phyloP scores from a whole-genome alignment of 73 alveolate species.

The Tetrahymena elliotti region DNA sequence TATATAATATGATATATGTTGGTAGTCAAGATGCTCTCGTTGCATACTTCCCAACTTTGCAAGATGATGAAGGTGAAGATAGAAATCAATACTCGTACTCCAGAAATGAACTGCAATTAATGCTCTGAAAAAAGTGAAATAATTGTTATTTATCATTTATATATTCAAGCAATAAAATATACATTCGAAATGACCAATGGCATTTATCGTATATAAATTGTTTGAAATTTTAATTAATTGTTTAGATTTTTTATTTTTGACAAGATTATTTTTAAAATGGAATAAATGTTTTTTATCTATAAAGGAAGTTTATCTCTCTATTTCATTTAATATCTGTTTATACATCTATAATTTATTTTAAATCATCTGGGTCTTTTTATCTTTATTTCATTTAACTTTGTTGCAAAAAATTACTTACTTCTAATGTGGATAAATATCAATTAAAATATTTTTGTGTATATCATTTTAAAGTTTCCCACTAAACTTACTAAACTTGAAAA shows the following conservation, averaged over 20 bases:
- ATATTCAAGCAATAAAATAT: background rate
- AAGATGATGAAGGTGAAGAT: constrained; percentile 40
- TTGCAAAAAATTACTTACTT: too few relatives aligned
- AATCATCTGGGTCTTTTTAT: too few relatives aligned
- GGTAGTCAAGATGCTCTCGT: constrained; percentile 96
- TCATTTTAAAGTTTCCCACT: too few relatives aligned
- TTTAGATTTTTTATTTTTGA: background rate
- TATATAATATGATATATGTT: constrained; percentile 94
- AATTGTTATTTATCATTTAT: background rate
- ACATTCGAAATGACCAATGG: background rate
- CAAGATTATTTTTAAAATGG: too few relatives aligned
- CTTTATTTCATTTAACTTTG: too few relatives aligned
- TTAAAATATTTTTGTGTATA: too few relatives aligned
- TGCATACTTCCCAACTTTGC: constrained; percentile 78
- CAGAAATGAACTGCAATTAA: constrained; percentile 15
- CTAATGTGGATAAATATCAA: too few relatives aligned
- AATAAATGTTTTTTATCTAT: too few relatives aligned
- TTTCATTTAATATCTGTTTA: too few relatives aligned
- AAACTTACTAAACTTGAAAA: too few relatives aligned
- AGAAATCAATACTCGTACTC: constrained; percentile 13
- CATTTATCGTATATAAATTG: background rate
- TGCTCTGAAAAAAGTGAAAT: constrained; percentile 19
- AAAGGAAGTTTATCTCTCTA: background rate
- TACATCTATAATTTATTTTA: too few relatives aligned
- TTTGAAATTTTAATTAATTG: background rate